phyloP scores from a whole-genome alignment of 768 basidiomycete genomes.

The Amanita jacksonii region DNA sequence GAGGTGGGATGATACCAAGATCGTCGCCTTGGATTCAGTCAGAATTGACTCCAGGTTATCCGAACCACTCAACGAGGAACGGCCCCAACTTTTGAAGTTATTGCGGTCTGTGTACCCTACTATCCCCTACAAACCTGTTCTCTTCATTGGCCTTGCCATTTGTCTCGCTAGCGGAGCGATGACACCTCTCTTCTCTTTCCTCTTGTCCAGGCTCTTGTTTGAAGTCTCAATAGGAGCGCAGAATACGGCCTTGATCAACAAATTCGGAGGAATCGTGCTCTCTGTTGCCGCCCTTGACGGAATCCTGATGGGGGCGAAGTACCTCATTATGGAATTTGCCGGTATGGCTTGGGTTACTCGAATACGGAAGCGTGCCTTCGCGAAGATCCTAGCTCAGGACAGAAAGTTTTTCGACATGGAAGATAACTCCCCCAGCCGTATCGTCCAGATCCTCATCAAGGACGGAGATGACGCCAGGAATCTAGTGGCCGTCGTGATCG shows the following conservation, averaged over 20 bases:
- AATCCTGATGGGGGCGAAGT: slow-evolving; percentile 63
- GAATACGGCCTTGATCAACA: slow-evolving; percentile 50
- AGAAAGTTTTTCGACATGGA: slow-evolving; percentile 78
- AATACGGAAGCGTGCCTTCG: slow-evolving; percentile 49
- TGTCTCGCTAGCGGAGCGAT: slow-evolving; percentile 70
- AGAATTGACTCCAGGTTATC: slow-evolving; percentile 14
- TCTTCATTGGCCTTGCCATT: slow-evolving; percentile 61
- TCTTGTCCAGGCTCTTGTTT: slow-evolving; percentile 74
- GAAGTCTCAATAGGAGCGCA: slow-evolving; percentile 66
- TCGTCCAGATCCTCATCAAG: slow-evolving; percentile 75
- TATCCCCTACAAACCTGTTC: slow-evolving; percentile 62
- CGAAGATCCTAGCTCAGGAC: slow-evolving; percentile 65
- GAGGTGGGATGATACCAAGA: slow-evolving; percentile 17
- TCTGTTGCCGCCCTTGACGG: slow-evolving; percentile 71
- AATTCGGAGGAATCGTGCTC: slow-evolving; percentile 65
- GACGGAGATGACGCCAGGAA: slow-evolving; percentile 84
- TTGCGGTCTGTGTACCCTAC: slow-evolving; percentile 54
- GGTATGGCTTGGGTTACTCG: slow-evolving; percentile 67
- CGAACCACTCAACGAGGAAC: slow-evolving; percentile 1
- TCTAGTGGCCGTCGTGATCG: slow-evolving; percentile 63
- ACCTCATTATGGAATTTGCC: slow-evolving; percentile 67
- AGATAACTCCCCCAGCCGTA: slow-evolving; percentile 43
- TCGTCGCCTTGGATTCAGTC: slow-evolving; percentile 15
- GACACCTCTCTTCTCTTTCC: slow-evolving; percentile 88
- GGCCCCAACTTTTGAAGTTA: slow-evolving; percentile 30